A percentile compares a stretch with the other conserved stretches of the same genome.
phyloP scores from a whole-genome alignment of 805 yeast genomes.

The Candida krabiensis region DNA sequence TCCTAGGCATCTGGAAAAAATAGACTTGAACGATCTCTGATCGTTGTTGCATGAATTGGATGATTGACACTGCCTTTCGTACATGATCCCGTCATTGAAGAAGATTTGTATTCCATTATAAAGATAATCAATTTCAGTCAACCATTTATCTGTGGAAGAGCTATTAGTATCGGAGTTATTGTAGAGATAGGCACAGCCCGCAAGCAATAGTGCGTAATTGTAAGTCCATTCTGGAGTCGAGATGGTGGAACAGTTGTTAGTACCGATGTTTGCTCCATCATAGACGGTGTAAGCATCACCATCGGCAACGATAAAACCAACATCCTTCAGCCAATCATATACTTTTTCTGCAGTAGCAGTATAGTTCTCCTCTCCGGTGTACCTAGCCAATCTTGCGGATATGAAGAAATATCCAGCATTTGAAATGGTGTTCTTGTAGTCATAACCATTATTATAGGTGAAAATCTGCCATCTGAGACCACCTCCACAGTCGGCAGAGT shows the following conservation, averaged over 20 bases:
- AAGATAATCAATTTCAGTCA: slow-evolving; percentile 36
- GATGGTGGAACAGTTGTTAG: slow-evolving; percentile 47
- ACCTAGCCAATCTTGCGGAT: slow-evolving; percentile 82
- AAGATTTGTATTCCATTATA: slow-evolving; percentile 44
- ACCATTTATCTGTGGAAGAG: slow-evolving; percentile 52
- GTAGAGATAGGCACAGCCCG: slow-evolving; percentile 72
- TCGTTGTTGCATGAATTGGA: slow-evolving; percentile 62
- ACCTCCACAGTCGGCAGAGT: slow-evolving; percentile 58
- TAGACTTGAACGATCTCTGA: slow-evolving; percentile 74
- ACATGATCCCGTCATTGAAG: slow-evolving; percentile 50
- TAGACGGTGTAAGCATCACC: slow-evolving; percentile 39
- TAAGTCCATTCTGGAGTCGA: slow-evolving; percentile 63
- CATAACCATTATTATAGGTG: slow-evolving; percentile 84
- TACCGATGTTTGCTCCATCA: slow-evolving; percentile 57
- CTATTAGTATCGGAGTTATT: no score
- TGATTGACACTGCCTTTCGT: slow-evolving; percentile 61
- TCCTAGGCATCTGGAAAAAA: slow-evolving; percentile 64
- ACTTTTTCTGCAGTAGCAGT: slow-evolving; percentile 70
- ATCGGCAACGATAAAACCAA: slow-evolving; percentile 25
- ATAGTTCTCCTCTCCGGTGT: slow-evolving; percentile 69
- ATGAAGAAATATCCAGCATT: slow-evolving; percentile 79
- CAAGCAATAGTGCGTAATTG: slow-evolving; percentile 64
- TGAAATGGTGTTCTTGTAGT: slow-evolving; percentile 85
- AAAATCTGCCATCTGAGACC: slow-evolving; percentile 93
- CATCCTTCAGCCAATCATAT: slow-evolving; percentile 60